These are phyloP conservation scores for Ceratocystis harringtonii DNA, from an alignment of 2,329 filamentous ascomycete species.

Conservation along the genomic window DNA sequence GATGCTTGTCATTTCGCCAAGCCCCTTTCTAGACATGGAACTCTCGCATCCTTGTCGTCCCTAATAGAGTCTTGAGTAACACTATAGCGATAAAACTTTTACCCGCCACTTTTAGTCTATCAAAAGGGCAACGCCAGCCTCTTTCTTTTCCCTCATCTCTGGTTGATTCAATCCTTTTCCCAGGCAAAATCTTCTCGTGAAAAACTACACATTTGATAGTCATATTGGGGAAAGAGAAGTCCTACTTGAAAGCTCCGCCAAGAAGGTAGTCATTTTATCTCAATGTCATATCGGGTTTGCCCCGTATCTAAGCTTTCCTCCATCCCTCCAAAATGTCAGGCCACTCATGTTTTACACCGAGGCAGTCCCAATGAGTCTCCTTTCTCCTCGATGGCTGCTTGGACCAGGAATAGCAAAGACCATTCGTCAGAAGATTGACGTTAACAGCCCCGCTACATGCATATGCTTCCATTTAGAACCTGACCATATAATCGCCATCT, in stretches of 20 bases:
- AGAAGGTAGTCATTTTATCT: not conserved
- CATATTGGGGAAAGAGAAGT: no score
- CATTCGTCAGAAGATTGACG: not conserved
- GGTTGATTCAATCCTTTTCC: not conserved
- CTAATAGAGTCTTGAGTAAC: not conserved
- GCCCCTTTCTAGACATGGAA: not conserved
- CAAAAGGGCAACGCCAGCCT: slow-evolving; percentile 10
- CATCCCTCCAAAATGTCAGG: not conserved
- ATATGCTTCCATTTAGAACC: slow-evolving; percentile 1
- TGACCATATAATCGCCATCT: not conserved
- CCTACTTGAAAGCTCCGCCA: not conserved
- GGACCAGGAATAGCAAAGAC: not conserved
- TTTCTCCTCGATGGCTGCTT: not conserved
- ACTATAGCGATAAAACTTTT: slow-evolving; percentile 12
- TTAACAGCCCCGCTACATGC: not conserved
- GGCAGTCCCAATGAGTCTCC: not conserved
- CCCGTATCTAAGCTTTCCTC: not conserved
- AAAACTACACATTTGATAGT: not conserved
- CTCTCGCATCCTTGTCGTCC: not conserved
- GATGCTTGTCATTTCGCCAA: not conserved
- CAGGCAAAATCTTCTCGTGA: not conserved
- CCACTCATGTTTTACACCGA: not conserved
- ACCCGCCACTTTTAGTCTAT: slow-evolving; percentile 13
- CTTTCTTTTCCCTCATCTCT: slow-evolving; percentile 8
- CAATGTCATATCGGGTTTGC: not conserved